Evolutionary conservation across 139 green algal genomes (phyloP), one percentile per base, ranked within the genome.

Genomic region (Yamagishiella unicocca): DNA sequence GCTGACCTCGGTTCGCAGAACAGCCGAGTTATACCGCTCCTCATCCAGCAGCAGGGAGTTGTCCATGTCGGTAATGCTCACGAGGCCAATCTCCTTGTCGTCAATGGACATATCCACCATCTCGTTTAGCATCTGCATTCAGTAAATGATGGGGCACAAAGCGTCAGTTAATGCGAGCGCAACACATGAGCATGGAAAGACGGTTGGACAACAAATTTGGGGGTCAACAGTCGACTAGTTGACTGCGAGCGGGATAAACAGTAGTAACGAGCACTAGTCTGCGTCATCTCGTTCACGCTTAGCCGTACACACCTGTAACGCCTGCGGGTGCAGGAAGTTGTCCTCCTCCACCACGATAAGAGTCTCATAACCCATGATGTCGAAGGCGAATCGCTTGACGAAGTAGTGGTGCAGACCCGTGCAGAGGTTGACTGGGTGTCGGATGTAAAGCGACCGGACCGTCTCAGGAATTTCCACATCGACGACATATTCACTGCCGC

Each of bases 261-360:
- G n/a, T n/a, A n/a, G n/a, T n/a, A n/a, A n/a, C n/a, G n/a, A n/a
- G n/a, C n/a, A n/a, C n/a, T n/a, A n/a, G n/a, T n/a, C n/a, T n/a
- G n/a, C n/a, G n/a, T 22, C 22, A 9, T 9, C n/a, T 17, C 22
- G n/a, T 67, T 9, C 22, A 24, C 19, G 6, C 58, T 6, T 67
- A 58, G 17, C 50, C 29, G 19, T 4, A 42, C 64, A 72, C 31
- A 72, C 64, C 64, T 72, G 17, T 6, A 72, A 7, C 2, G 21
- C 72, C 27, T 80, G 43, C 21, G 46, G 72, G 31, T 80, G 72
- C 43, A 80, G 14, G 0, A 45, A 27, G 25, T 80, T 80, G 72
- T 80, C 72, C 43, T 80, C 72, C 45, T 80, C 72, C 14, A 80
- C 72, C 8, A 80, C 72, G 7, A 80, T 27, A 22, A 80, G 72